Evolutionary conservation across 2,329 filamentous ascomycete genomes (phyloP).

Genomic region (Dothiorella sarmentorum): DNA sequence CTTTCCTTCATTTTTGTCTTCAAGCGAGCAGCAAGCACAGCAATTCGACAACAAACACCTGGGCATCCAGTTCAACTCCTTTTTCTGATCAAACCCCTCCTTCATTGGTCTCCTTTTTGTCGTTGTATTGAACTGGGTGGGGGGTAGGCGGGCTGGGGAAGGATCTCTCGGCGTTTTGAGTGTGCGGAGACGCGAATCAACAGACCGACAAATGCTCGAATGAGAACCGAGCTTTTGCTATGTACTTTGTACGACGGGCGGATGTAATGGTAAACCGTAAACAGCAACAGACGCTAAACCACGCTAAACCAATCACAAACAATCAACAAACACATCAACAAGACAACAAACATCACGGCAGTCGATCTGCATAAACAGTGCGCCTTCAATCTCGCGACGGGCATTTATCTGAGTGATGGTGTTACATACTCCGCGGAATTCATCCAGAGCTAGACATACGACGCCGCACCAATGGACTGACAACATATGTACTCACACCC

Average conservation of each 20-base stretch:
- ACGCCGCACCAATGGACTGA: neutral
- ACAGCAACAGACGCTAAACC: constrained; percentile 2
- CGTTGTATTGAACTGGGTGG: neutral
- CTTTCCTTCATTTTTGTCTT: neutral
- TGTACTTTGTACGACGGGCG: constrained; percentile 13
- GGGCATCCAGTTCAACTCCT: constrained; percentile 1
- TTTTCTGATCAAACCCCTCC: neutral
- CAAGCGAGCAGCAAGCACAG: constrained; percentile 12
- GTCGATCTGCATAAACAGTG: neutral
- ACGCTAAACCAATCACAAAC: constrained; percentile 9
- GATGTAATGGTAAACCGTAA: constrained; percentile 15
- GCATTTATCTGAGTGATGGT: neutral
- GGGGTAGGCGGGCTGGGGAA: neutral
- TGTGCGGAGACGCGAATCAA: neutral
- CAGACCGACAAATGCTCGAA: constrained; percentile 6
- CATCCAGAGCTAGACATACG: neutral
- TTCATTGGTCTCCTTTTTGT: neutral
- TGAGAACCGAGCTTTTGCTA: constrained; percentile 1
- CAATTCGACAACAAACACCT: constrained; percentile 6
- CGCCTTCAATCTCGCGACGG: neutral
- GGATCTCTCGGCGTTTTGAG: constrained; percentile 8
- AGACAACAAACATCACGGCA: neutral
- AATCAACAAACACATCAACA: constrained; percentile 14
- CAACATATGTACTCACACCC: neutral
- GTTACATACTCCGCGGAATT: neutral